These are phyloP conservation scores for Chrysosphaeria jannelii DNA, from an alignment of 2,329 filamentous ascomycete species.

Conservation along the genomic window DNA sequence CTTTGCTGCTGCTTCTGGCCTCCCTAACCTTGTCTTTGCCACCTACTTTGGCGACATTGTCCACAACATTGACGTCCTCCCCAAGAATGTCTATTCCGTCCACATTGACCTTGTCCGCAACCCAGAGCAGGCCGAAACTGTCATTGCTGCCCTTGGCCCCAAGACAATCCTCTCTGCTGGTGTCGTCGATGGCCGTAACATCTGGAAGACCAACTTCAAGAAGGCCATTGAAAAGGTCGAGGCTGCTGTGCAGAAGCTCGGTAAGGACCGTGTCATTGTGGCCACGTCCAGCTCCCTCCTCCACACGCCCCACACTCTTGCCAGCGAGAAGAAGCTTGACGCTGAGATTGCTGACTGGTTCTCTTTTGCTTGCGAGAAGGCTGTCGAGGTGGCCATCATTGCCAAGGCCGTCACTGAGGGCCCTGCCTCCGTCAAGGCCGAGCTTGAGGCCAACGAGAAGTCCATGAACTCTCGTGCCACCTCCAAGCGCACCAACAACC, in stretches of 20 bases:
- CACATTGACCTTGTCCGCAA: constrained; percentile 94
- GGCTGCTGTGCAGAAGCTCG: constrained; percentile 72
- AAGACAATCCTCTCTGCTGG: constrained; percentile 79
- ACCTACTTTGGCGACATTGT: constrained; percentile 99
- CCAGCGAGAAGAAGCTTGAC: constrained; percentile 95
- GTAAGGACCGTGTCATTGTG: constrained; percentile 90
- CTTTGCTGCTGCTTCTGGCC: constrained; percentile 44
- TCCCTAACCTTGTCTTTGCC: constrained; percentile 68
- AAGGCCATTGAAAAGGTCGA: constrained; percentile 74
- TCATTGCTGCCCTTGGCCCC: constrained; percentile 53
- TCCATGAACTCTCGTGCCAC: constrained; percentile 72
- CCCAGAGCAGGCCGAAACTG: constrained; percentile 82
- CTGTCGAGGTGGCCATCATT: constrained; percentile 64
- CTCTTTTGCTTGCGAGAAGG: constrained; percentile 92
- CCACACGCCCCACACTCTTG: constrained; percentile 92
- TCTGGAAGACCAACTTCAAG: constrained; percentile 99
- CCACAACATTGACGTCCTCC: constrained; percentile 85
- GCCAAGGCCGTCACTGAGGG: constrained; percentile 93
- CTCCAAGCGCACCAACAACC: constrained; percentile 88
- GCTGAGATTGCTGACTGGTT: constrained; percentile 91
- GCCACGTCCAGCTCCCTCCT: constrained; percentile 93
- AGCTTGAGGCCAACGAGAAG: constrained; percentile 92
- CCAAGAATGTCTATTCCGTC: constrained; percentile 52
- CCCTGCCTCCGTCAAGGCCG: constrained; percentile 53
- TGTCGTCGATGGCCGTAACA: constrained; percentile 97